These are phyloP conservation scores for Solanum lycopersicoides DNA, from an alignment of 257 asterid genomes.

Conservation along the genomic window DNA sequence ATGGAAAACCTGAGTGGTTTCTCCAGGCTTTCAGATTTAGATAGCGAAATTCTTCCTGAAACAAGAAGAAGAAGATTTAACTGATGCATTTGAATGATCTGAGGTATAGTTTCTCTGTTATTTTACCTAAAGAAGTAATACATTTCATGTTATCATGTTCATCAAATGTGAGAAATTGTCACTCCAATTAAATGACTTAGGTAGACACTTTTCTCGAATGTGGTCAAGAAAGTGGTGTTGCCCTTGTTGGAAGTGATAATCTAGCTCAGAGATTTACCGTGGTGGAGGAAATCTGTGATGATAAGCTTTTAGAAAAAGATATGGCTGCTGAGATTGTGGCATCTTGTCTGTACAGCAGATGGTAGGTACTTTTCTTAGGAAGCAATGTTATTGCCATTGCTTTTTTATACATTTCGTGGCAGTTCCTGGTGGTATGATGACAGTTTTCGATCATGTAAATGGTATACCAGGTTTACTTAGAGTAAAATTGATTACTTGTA, in stretches of 20 bases:
- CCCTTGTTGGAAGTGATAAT: neutral
- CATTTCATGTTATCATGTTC: neutral
- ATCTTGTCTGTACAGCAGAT: neutral
- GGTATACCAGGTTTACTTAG: neutral
- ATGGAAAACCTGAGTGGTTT: conserved; percentile 2
- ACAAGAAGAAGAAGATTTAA: conserved; percentile 22
- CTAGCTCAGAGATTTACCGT: neutral
- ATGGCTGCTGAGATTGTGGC: neutral
- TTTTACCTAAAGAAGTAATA: neutral
- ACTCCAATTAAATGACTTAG: neutral
- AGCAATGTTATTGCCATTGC: neutral
- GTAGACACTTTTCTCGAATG: neutral
- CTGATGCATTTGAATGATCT: neutral
- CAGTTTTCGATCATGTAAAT: neutral
- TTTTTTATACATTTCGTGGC: neutral
- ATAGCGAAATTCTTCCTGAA: conserved; percentile 5
- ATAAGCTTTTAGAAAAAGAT: neutral
- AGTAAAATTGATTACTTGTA: neutral
- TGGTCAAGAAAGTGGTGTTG: neutral
- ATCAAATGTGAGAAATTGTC: neutral
- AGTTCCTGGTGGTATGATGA: neutral
- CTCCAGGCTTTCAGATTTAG: conserved; percentile 5
- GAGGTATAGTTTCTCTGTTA: neutral
- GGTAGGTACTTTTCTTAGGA: neutral
- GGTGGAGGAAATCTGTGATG: neutral